Percentiles rank a stretch among this genome's conserved stretches.
These are phyloP conservation scores for Aspergillus pseudonomiae DNA, from an alignment of 2,329 filamentous ascomycete species.

Conservation along the genomic window DNA sequence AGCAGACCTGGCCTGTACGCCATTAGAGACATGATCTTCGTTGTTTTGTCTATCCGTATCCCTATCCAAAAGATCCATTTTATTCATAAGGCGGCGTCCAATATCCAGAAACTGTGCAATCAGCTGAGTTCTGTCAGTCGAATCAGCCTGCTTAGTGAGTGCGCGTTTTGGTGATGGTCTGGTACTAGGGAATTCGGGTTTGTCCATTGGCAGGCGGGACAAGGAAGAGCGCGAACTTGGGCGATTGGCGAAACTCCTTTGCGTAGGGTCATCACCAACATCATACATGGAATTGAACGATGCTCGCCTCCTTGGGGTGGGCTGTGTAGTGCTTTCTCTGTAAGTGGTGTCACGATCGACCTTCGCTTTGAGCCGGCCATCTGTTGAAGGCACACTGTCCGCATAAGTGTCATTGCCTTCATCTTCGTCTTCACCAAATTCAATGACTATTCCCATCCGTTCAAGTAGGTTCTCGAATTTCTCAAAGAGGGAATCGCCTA, in stretches of 20 bases:
- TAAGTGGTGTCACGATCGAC: slow-evolving; percentile 22
- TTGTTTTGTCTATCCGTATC: slow-evolving; percentile 23
- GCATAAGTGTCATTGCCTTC: slow-evolving; percentile 33
- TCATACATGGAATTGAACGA: slow-evolving; percentile 59
- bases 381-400: slow-evolving; percentile 24
- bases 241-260: slow-evolving; percentile 39
- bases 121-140: slow-evolving; percentile 39
- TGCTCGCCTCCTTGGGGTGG: slow-evolving; percentile 48
- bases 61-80: slow-evolving; percentile 32
- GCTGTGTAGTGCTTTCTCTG: slow-evolving; percentile 33
- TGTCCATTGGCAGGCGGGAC: slow-evolving; percentile 44
- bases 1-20: slow-evolving; percentile 31
- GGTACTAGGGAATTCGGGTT: slow-evolving; percentile 36
- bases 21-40: slow-evolving; percentile 25
- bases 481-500: slow-evolving; percentile 63
- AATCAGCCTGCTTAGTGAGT: slow-evolving; percentile 19
- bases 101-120: slow-evolving; percentile 44
- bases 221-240: slow-evolving; percentile 49
- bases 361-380: slow-evolving; percentile 25
- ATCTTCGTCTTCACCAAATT: slow-evolving; percentile 52
- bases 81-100: slow-evolving; percentile 39
- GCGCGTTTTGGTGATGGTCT: slow-evolving; percentile 21
- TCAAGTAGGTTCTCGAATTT: slow-evolving; percentile 71
- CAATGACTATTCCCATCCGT: slow-evolving; percentile 72
- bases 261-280: slow-evolving; percentile 56